phyloP scores from a whole-genome alignment of 352 stramenopile species.

The Pythium sukuiense region DNA sequence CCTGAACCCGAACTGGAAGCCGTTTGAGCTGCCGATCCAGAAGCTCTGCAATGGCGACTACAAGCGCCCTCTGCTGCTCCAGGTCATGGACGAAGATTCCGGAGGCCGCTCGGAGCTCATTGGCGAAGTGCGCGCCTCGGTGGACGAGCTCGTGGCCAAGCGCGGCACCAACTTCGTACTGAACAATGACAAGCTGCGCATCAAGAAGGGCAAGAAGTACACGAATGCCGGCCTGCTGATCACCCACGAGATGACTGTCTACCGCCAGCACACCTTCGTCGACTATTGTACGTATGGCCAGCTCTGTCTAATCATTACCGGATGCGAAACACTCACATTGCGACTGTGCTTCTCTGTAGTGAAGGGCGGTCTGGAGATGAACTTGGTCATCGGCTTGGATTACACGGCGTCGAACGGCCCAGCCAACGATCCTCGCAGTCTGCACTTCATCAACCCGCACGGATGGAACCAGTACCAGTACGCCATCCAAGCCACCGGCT shows the following conservation, averaged over 20 bases:
- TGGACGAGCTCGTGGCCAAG: slow-evolving; percentile 62
- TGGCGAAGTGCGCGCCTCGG: slow-evolving; percentile 53
- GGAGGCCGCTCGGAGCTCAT: slow-evolving; percentile 70
- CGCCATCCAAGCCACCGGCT: too few species aligned
- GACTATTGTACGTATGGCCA: slow-evolving; percentile 62
- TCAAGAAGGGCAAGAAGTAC: slow-evolving; percentile 76
- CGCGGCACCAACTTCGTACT: slow-evolving; percentile 52
- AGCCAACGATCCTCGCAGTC: too few species aligned
- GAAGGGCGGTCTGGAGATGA: too few species aligned
- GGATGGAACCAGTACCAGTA: too few species aligned
- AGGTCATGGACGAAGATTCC: slow-evolving; percentile 84
- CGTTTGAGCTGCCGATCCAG: slow-evolving; percentile 56
- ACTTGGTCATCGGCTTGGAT: too few species aligned
- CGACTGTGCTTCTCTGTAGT: too few species aligned
- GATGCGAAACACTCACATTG: too few species aligned
- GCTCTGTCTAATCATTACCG: too few species aligned
- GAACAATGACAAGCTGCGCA: slow-evolving; percentile 53
- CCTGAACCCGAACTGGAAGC: slow-evolving; percentile 65
- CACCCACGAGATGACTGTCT: slow-evolving; percentile 39
- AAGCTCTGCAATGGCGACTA: slow-evolving; percentile 81
- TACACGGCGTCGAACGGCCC: too few species aligned
- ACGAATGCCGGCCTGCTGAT: slow-evolving; percentile 57
- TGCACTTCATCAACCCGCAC: too few species aligned
- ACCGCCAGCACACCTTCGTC: slow-evolving; percentile 51
- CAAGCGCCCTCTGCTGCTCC: slow-evolving; percentile 59